A percentile compares a stretch with the other conserved stretches of the same genome.
Conservation (phyloP, 495 filamentous ascomycete species). For the Aeminium ludgeri region DNA sequence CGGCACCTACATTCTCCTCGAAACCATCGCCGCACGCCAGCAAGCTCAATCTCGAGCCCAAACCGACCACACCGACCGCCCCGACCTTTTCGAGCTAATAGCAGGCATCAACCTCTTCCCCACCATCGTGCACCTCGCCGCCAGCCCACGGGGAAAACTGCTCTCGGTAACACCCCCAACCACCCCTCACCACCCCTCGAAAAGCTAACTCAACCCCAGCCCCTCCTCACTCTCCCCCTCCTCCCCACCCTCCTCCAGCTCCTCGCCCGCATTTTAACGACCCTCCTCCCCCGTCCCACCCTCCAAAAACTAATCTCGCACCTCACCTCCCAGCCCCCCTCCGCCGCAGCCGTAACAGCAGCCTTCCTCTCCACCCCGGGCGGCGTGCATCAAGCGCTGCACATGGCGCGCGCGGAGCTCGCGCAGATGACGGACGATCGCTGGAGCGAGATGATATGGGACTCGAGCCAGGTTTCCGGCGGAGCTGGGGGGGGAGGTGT, state of each 20-base stretch:
- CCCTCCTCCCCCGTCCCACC: too few species aligned
- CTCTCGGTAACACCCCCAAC: slow-evolving; percentile 14
- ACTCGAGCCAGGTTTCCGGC: too few species aligned
- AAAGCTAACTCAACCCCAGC: too few species aligned
- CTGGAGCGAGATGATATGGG: slow-evolving; percentile 71
- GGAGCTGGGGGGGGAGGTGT: too few species aligned
- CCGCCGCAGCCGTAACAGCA: slow-evolving; percentile 43
- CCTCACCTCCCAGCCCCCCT: slow-evolving; percentile 37
- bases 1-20: slow-evolving; percentile 22
- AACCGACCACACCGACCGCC: neutral
- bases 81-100: slow-evolving; percentile 9
- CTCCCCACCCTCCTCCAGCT: neutral
- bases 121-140: slow-evolving; percentile 20
- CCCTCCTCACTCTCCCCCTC: slow-evolving; percentile 1
- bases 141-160: slow-evolving; percentile 18
- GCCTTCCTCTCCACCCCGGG: slow-evolving; percentile 33
- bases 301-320: slow-evolving; percentile 7
- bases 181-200: too few species aligned
- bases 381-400: slow-evolving; percentile 34
- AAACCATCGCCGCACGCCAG: slow-evolving; percentile 13
- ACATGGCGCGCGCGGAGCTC: slow-evolving; percentile 64
- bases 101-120: slow-evolving; percentile 22
- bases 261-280: slow-evolving; percentile 11
- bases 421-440: slow-evolving; percentile 49
- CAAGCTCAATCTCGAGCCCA: neutral